A percentile compares a stretch with the other conserved stretches of the same genome.
Evolutionary conservation across 2,329 filamentous ascomycete species (phyloP).

Genomic region (Bretziella fagacearum): DNA sequence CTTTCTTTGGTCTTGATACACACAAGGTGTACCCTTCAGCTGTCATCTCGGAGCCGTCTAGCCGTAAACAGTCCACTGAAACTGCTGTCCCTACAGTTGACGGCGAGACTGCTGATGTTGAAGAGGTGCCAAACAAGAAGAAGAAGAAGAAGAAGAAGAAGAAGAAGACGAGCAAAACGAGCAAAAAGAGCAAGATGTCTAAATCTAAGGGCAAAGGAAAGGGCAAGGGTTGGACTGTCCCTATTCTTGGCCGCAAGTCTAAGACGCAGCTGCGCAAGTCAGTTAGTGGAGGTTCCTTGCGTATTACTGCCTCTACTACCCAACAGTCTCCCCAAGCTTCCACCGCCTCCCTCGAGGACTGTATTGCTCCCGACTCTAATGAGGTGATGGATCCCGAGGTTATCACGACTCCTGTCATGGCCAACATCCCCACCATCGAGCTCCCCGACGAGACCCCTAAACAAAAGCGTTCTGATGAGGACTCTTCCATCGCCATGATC

Average conservation of each 20-base stretch:
- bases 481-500: constrained; percentile 63
- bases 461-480: constrained; percentile 28
- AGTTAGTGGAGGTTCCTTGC: constrained; percentile 22
- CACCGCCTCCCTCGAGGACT: constrained; percentile 12
- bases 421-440: constrained; percentile 18
- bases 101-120: constrained; percentile 15
- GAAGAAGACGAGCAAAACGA: too few relatives aligned
- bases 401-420: neutral
- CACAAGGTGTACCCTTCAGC: constrained; percentile 16
- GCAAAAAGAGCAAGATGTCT: too few relatives aligned
- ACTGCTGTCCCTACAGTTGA: constrained; percentile 18
- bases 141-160: constrained; percentile 33
- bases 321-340: constrained; percentile 2
- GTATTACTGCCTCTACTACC: constrained; percentile 28
- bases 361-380: constrained; percentile 10
- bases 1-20: constrained; percentile 45
- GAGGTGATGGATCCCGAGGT: constrained; percentile 13
- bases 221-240: constrained; percentile 56
- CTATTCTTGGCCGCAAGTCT: constrained; percentile 46
- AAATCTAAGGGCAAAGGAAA: constrained; percentile 39
- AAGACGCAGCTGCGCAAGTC: constrained; percentile 30
- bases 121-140: neutral
- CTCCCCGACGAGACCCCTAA: constrained; percentile 8
- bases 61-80: constrained; percentile 19
- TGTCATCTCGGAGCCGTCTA: neutral